These are phyloP conservation scores for Pleomassaria siparia DNA, from an alignment of 2,329 filamentous ascomycete species.

Conservation along the genomic window DNA sequence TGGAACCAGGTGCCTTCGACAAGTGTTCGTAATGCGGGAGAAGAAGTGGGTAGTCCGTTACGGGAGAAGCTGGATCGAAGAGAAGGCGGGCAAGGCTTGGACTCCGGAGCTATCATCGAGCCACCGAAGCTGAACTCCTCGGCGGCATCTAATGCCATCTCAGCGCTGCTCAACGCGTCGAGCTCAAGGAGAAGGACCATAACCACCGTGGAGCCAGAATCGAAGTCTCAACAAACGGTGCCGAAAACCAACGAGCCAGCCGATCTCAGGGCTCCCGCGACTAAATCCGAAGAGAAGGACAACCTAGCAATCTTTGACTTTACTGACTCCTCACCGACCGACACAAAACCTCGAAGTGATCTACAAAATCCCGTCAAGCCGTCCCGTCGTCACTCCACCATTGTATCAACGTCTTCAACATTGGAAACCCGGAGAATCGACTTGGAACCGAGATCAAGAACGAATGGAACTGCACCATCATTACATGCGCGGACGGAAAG, in stretches of 20 bases:
- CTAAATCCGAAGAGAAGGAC: slow-evolving; percentile 20
- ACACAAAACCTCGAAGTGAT: slow-evolving; percentile 25
- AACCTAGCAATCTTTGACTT: slow-evolving; percentile 44
- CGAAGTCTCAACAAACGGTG: slow-evolving; percentile 4
- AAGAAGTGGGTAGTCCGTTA: slow-evolving; percentile 38
- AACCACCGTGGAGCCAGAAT: not conserved
- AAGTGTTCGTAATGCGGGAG: slow-evolving; percentile 25
- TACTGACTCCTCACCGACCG: slow-evolving; percentile 34
- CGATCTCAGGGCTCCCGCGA: not conserved
- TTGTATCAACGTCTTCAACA: slow-evolving; percentile 12
- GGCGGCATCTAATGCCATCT: slow-evolving; percentile 35
- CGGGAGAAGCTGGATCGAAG: slow-evolving; percentile 32
- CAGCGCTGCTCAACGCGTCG: slow-evolving; percentile 35
- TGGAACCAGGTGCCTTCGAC: slow-evolving; percentile 32
- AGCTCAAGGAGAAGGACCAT: slow-evolving; percentile 25
- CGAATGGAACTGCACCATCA: slow-evolving; percentile 21
- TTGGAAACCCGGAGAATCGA: slow-evolving; percentile 9
- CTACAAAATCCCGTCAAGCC: slow-evolving; percentile 31
- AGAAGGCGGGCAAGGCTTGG: slow-evolving; percentile 18
- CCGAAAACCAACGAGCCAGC: slow-evolving; percentile 9
- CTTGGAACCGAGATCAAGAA: slow-evolving; percentile 9
- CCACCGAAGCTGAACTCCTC: slow-evolving; percentile 24
- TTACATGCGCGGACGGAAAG: slow-evolving; percentile 32
- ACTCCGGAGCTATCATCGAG: slow-evolving; percentile 16
- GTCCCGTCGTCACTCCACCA: slow-evolving; percentile 37